Conservation (phyloP, 495 filamentous ascomycete genomes). For the Hyaloscypha finlandica region DNA sequence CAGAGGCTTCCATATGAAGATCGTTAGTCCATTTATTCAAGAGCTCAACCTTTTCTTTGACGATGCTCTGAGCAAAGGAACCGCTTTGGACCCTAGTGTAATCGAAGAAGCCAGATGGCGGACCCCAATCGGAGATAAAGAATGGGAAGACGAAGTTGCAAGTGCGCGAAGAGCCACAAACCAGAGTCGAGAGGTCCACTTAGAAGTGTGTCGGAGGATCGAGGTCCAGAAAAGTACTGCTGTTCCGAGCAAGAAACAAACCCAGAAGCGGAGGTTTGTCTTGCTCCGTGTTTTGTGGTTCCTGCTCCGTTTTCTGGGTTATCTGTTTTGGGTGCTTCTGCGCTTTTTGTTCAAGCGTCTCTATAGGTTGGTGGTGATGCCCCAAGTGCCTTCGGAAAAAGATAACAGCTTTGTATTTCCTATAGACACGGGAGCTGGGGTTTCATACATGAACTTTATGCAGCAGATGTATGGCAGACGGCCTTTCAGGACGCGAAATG, state of each 20-base stretch:
- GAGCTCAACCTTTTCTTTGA: background rate
- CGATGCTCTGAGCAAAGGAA: background rate
- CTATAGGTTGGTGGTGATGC: too few relatives aligned
- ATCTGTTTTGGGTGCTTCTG: too few relatives aligned
- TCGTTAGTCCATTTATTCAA: background rate
- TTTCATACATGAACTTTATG: background rate
- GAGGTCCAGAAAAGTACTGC: background rate
- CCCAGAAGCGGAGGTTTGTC: background rate
- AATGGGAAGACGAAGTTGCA: background rate
- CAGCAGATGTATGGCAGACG: background rate
- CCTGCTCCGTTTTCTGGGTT: too few relatives aligned
- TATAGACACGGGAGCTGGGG: background rate
- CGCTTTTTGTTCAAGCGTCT: too few relatives aligned
- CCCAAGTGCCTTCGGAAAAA: too few relatives aligned
- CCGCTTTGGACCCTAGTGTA: background rate
- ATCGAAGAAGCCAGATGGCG: background rate
- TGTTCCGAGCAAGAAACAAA: background rate
- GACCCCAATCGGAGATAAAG: background rate
- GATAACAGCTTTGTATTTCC: background rate
- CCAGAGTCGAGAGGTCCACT: too few relatives aligned
- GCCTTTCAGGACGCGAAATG: background rate
- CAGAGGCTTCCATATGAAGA: too few relatives aligned
- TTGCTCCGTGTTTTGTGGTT: too few relatives aligned
- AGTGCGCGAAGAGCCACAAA: background rate
- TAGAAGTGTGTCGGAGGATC: background rate